Evolutionary conservation across 768 basidiomycete genomes (phyloP).

Genomic region (Russula dissimulans): DNA sequence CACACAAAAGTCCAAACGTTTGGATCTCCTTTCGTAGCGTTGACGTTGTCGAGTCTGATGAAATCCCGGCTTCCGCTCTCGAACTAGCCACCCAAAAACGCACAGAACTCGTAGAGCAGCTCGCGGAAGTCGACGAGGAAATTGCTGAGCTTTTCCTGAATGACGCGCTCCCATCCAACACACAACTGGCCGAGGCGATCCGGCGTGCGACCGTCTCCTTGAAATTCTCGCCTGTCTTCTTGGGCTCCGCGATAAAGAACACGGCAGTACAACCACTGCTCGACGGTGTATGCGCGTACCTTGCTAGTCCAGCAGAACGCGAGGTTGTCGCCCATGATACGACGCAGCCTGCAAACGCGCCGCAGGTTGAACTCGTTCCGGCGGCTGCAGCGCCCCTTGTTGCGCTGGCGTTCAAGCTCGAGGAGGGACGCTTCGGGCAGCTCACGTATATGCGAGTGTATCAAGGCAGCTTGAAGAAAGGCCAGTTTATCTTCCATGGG

Average conservation of each 20-base stretch:
- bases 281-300: constrained; percentile 92
- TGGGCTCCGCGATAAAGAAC: constrained; percentile 97
- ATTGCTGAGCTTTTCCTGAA: constrained; percentile 87
- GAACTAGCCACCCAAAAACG: constrained; percentile 79
- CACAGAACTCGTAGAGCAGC: constrained; percentile 83
- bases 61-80: constrained; percentile 71
- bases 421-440: constrained; percentile 95
- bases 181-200: constrained; percentile 75
- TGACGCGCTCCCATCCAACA: constrained; percentile 65
- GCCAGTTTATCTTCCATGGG: constrained; percentile 80
- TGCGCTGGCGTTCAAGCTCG: constrained; percentile 95
- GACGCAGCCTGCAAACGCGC: constrained; percentile 49
- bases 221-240: constrained; percentile 93
- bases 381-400: constrained; percentile 84
- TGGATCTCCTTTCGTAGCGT: constrained; percentile 35
- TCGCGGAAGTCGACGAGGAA: constrained; percentile 93
- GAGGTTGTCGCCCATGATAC: constrained; percentile 61
- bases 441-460: constrained; percentile 98
- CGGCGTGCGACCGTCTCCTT: constrained; percentile 80
- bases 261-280: constrained; percentile 89
- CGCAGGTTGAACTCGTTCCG: constrained; percentile 68
- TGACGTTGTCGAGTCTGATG: constrained; percentile 70
- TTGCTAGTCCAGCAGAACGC: constrained; percentile 80
- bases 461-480: constrained; percentile 86
- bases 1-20: background rate